These are phyloP conservation scores for Nannizzia gypsea DNA, from an alignment of 2,329 filamentous ascomycete genomes.

Conservation along the genomic window DNA sequence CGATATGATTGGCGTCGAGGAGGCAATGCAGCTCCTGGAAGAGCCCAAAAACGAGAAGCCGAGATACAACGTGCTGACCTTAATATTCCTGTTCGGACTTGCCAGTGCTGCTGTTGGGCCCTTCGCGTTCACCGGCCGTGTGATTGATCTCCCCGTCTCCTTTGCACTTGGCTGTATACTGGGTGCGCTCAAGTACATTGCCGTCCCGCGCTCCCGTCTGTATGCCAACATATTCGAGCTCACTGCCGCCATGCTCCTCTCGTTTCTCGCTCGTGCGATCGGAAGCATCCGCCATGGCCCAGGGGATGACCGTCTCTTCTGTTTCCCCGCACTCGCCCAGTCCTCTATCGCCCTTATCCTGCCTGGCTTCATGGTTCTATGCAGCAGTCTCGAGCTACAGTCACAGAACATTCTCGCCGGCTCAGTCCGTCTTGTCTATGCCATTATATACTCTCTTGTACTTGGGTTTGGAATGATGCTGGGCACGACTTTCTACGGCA, in stretches of 20 bases:
- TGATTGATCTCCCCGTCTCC: slow-evolving; percentile 65
- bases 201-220: slow-evolving; percentile 62
- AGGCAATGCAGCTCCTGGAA: slow-evolving; percentile 34
- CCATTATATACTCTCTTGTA: slow-evolving; percentile 61
- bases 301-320: slow-evolving; percentile 43
- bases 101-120: slow-evolving; percentile 66
- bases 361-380: slow-evolving; percentile 54
- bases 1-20: slow-evolving; percentile 35
- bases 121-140: slow-evolving; percentile 65
- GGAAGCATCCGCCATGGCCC: slow-evolving; percentile 47
- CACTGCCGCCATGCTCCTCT: slow-evolving; percentile 51
- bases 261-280: slow-evolving; percentile 57
- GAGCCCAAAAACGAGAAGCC: slow-evolving; percentile 46
- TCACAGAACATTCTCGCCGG: slow-evolving; percentile 58
- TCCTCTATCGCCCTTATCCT: slow-evolving; percentile 65
- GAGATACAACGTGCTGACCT: slow-evolving; percentile 42
- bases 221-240: slow-evolving; percentile 55
- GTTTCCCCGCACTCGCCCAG: slow-evolving; percentile 60
- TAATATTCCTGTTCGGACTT: slow-evolving; percentile 60
- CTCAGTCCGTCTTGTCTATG: slow-evolving; percentile 62
- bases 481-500: slow-evolving; percentile 51
- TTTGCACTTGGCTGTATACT: slow-evolving; percentile 66
- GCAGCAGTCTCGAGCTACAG: slow-evolving; percentile 53
- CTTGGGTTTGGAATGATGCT: slow-evolving; percentile 62
- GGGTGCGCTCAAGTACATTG: slow-evolving; percentile 60